These are phyloP conservation scores for Penicillium occitanis DNA, from an alignment of 2,329 filamentous ascomycete genomes.

Conservation along the genomic window DNA sequence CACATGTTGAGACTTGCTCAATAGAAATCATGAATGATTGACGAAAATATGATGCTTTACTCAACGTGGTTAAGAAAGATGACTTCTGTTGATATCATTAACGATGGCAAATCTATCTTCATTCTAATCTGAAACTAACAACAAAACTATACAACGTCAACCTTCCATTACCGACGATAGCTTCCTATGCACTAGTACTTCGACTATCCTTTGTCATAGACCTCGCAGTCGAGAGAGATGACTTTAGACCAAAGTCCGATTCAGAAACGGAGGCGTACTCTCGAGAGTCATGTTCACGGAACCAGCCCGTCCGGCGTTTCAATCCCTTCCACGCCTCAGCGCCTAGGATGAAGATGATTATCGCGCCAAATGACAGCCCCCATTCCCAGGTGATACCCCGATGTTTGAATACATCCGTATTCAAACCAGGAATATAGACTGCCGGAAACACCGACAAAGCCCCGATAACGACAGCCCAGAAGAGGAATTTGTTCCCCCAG, in stretches of 20 bases:
- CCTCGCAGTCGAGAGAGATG: slow-evolving; percentile 4
- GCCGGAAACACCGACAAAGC: slow-evolving; percentile 60
- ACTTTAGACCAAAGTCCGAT: slow-evolving; percentile 20
- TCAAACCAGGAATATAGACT: slow-evolving; percentile 68
- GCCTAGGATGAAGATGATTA: slow-evolving; percentile 62
- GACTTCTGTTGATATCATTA: background rate
- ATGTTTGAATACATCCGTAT: slow-evolving; percentile 65
- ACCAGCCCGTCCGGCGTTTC: slow-evolving; percentile 57
- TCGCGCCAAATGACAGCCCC: slow-evolving; percentile 64
- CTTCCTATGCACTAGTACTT: background rate
- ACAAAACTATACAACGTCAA: background rate
- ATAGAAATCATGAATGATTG: background rate
- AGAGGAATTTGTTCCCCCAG: slow-evolving; percentile 71
- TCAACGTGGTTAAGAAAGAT: background rate
- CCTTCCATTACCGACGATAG: background rate
- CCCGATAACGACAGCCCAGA: slow-evolving; percentile 62
- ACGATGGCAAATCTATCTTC: background rate
- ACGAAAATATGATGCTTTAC: background rate
- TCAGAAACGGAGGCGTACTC: background rate
- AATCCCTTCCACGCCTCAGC: slow-evolving; percentile 67
- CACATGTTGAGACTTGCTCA: background rate
- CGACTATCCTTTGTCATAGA: slow-evolving; percentile 15
- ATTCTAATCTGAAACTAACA: background rate
- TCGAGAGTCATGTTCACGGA: slow-evolving; percentile 14
- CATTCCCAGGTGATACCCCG: slow-evolving; percentile 67